Evolutionary conservation across 176 grass and related monocot genomes (phyloP).

Genomic region (Eragrostis curvula): DNA sequence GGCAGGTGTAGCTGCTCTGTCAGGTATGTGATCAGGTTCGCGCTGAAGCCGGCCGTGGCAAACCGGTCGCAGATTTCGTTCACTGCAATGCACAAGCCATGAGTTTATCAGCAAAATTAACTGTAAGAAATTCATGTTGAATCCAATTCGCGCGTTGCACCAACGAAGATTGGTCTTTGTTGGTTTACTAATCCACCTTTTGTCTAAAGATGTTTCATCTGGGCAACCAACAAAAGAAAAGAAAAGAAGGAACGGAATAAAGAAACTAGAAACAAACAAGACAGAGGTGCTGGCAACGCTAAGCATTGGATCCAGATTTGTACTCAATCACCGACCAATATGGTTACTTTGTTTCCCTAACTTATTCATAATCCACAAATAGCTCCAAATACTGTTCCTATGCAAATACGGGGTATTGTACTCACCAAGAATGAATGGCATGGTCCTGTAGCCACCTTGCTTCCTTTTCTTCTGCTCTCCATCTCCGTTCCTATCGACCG

Average conservation of each 20-base stretch:
- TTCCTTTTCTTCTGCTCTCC: conserved; percentile 39
- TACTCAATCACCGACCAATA: too few species aligned
- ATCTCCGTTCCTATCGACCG: conserved; percentile 31
- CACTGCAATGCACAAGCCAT: conserved; percentile 40
- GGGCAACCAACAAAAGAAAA: background rate
- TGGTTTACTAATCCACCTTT: background rate
- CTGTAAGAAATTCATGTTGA: background rate
- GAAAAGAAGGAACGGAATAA: background rate
- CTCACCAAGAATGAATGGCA: conserved; percentile 81
- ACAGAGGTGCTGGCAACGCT: background rate
- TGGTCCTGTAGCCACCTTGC: conserved; percentile 73
- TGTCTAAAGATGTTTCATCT: background rate
- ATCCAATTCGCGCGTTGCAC: background rate
- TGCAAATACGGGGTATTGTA: background rate
- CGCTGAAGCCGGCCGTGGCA: conserved; percentile 58
- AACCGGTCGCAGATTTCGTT: conserved; percentile 73
- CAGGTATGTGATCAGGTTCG: conserved; percentile 87
- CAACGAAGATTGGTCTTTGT: background rate
- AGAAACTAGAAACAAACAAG: background rate
- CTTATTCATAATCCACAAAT: background rate
- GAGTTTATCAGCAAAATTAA: background rate
- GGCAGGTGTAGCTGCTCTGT: conserved; percentile 68
- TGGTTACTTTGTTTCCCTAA: background rate
- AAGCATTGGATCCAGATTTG: background rate
- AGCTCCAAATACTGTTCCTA: background rate